These are phyloP conservation scores for Coprinopsis marcescibilis DNA, from an alignment of 768 basidiomycete genomes.

Conservation along the genomic window DNA sequence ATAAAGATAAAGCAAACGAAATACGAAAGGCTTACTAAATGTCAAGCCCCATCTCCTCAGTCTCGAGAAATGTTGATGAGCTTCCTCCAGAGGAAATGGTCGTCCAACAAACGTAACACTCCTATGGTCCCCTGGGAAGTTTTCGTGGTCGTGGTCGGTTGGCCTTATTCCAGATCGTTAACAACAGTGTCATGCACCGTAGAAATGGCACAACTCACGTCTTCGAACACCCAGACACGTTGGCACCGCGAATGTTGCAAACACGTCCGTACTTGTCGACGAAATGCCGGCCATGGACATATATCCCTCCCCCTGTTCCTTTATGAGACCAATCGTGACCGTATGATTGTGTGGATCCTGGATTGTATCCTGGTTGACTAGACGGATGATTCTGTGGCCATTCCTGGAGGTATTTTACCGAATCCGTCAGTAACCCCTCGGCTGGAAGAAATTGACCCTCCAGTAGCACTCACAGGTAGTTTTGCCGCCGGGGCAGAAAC, in stretches of 20 bases:
- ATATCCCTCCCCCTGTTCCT: constrained; percentile 51
- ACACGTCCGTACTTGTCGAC: constrained; percentile 77
- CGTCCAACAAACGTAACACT: constrained; percentile 81
- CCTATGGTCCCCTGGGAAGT: constrained; percentile 61
- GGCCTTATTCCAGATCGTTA: constrained; percentile 40
- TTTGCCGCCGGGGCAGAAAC: too few species aligned
- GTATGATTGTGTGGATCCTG: constrained; percentile 45
- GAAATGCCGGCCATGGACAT: constrained; percentile 71
- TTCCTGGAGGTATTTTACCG: too few species aligned
- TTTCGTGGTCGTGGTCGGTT: constrained; percentile 56
- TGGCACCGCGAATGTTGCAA: constrained; percentile 78
- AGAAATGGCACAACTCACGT: constrained; percentile 43
- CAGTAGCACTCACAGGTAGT: too few species aligned
- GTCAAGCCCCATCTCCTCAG: constrained; percentile 84
- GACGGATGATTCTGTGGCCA: too few species aligned
- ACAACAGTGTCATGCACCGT: not conserved
- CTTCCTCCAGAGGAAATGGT: constrained; percentile 88
- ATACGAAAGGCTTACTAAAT: constrained; percentile 52
- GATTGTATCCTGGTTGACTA: constrained; percentile 31
- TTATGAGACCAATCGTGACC: constrained; percentile 69
- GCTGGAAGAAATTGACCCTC: too few species aligned
- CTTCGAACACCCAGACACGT: constrained; percentile 80
- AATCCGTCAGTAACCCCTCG: too few species aligned
- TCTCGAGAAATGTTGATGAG: constrained; percentile 76
- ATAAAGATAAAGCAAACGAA: not conserved